These are phyloP conservation scores for Diaporthe citriasiana DNA, from an alignment of 2,329 filamentous ascomycete species.

Conservation along the genomic window DNA sequence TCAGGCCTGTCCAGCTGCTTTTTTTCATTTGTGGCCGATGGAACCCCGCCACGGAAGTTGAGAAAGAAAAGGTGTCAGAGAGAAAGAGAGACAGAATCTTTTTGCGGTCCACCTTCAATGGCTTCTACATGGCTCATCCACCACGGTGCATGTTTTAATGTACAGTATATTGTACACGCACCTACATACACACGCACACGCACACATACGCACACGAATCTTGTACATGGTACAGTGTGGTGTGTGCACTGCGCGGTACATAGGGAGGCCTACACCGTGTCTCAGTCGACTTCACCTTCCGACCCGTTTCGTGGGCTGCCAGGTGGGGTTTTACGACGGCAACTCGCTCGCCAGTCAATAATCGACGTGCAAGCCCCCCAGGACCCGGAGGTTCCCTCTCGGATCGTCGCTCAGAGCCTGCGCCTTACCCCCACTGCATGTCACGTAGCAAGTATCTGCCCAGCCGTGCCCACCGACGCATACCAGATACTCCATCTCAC, in stretches of 20 bases:
- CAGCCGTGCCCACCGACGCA: conserved; percentile 24
- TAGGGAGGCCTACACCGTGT: conserved; percentile 34
- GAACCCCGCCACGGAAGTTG: not conserved
- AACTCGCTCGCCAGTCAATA: conserved; percentile 26
- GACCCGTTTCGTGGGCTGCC: conserved; percentile 20
- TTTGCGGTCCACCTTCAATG: not conserved
- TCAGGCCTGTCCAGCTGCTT: conserved; percentile 4
- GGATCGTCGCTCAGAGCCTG: conserved; percentile 26
- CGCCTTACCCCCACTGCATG: conserved; percentile 22
- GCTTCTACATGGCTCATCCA: conserved; percentile 14
- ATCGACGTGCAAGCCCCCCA: conserved; percentile 16
- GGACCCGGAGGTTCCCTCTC: conserved; percentile 31
- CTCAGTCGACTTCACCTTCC: conserved; percentile 25
- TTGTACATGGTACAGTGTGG: not conserved
- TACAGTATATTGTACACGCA: not conserved
- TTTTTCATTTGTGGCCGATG: conserved; percentile 25
- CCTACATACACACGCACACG: not conserved
- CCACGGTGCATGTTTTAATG: not conserved
- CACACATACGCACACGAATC: not conserved
- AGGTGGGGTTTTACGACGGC: conserved; percentile 29
- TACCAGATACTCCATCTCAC: conserved; percentile 22
- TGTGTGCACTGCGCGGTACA: not conserved
- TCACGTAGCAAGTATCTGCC: conserved; percentile 28
- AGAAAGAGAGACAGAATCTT: not conserved
- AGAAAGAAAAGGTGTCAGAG: not conserved